Evolutionary conservation across 2,329 filamentous ascomycete genomes (phyloP), one percentile per base, ranked within the genome.

Genomic region (Neopestalotiopsis rosae): DNA sequence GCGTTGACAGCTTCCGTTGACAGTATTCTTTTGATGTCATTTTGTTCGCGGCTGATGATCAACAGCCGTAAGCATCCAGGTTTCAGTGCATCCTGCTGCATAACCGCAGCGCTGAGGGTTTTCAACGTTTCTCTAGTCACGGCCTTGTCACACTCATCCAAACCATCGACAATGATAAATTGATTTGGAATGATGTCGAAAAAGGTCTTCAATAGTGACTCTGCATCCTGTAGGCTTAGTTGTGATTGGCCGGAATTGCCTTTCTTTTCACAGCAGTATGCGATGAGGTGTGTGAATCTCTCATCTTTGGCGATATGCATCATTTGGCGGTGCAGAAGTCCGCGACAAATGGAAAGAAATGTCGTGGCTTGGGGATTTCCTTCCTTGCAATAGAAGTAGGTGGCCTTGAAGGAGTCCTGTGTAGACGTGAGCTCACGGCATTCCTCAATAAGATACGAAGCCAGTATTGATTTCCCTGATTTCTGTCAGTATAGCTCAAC

Each of bases 91-190:
- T 79, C 77, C 49, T 71, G 71, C 24, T 59, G 68, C 6, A 70
- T 62, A 6, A 79, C 72, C 1, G 77, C n/a, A 0, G 59, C 14
- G 9, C 38, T 69, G 45, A 80, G 74, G 2, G 52, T 7, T 13
- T n/a, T n/a, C 10, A 67, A 17, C 12, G 56, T 62, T 34, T 67
- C 34, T 30, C 72, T 74, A 9, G 76, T 69, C 14, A 83, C 77
- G 0, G 65, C 32, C 4, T 63, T n/a, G 0, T 76, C 69, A 65
- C 81, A 82, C 68, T 85, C 82, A 63, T 85, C 83, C 17, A 85
- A 69, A 0, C 83, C 83, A 70, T 85, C 83, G n/a, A 85, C 74
- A 6, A 85, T 70, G 42, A 84, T 76, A 70, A 80, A 83, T 12
- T 79, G 45, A 68, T 73, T 1, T 1, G 28, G 10, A 10, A 62